Evolutionary conservation across 345 rosid genomes (phyloP).

Genomic region (Salix exigua): DNA sequence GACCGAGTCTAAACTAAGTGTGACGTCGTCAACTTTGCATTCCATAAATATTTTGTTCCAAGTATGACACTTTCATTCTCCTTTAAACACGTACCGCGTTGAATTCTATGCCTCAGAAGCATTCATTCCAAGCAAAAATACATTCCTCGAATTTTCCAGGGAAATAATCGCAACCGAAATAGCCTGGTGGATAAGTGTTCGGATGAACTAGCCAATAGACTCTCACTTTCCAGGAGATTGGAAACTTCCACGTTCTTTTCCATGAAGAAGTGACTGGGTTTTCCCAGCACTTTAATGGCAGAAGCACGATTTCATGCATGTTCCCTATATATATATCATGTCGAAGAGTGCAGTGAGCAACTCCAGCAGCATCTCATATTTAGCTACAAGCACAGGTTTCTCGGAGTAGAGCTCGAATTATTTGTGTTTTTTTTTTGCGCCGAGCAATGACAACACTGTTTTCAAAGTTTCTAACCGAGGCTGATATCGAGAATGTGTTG

Average conservation of each 20-base stretch:
- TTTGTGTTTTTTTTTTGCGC: not conserved
- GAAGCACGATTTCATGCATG: not conserved
- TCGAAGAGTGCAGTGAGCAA: not conserved
- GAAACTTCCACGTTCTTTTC: not conserved
- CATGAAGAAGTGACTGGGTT: not conserved
- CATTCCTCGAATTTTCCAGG: not conserved
- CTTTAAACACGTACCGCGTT: not conserved
- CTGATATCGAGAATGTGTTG: not conserved
- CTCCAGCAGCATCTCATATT: not conserved
- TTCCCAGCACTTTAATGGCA: not conserved
- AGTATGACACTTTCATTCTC: not conserved
- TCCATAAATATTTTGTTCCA: no score
- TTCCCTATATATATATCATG: not conserved
- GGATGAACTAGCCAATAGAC: not conserved
- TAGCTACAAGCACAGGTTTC: not conserved
- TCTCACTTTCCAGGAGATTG: not conserved
- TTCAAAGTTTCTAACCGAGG: not conserved
- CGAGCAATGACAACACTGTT: not conserved
- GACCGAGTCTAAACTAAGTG: not conserved
- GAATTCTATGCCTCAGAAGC: not conserved
- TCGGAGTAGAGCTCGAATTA: not conserved
- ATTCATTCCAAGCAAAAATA: not conserved
- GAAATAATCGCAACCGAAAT: not conserved
- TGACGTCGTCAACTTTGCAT: not conserved
- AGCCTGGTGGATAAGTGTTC: not conserved